phyloP scores from a whole-genome alignment of 2,329 filamentous ascomycete species.

The Fusarium vanettenii region DNA sequence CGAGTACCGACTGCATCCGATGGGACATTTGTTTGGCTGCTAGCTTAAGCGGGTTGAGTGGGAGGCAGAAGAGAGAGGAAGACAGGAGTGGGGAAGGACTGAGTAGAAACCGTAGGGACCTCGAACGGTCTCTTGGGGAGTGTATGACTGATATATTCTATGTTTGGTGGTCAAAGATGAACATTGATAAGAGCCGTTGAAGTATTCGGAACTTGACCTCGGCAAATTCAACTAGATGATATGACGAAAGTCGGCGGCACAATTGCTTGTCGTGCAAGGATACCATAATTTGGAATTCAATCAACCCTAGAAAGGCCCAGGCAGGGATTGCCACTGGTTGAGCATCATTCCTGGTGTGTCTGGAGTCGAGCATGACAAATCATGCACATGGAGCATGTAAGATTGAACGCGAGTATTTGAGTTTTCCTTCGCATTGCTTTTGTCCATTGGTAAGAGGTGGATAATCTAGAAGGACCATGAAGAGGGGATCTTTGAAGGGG shows the following conservation, averaged over 20 bases:
- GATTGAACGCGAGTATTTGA: not conserved
- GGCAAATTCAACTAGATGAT: conserved; percentile 16
- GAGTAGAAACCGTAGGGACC: not conserved
- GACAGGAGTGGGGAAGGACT: not conserved
- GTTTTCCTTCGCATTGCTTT: not conserved
- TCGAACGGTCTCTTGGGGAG: not conserved
- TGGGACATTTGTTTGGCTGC: not conserved
- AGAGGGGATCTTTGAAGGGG: not conserved
- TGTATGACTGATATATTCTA: not conserved
- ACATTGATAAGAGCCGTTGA: not conserved
- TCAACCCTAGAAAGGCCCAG: conserved; percentile 4
- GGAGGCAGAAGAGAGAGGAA: not conserved
- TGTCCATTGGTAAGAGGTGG: not conserved
- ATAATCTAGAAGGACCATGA: not conserved
- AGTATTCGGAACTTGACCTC: not conserved
- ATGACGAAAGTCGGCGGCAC: conserved; percentile 14
- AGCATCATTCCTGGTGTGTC: not conserved
- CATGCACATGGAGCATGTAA: not conserved
- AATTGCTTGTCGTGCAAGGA: not conserved
- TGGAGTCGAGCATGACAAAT: conserved; percentile 19
- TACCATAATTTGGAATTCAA: not conserved
- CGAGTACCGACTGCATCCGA: not conserved
- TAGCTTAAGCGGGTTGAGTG: not conserved
- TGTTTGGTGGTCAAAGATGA: not conserved
- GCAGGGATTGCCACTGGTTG: not conserved